Conservation (phyloP, 2,329 filamentous ascomycete genomes). For the Botrytis porri region DNA sequence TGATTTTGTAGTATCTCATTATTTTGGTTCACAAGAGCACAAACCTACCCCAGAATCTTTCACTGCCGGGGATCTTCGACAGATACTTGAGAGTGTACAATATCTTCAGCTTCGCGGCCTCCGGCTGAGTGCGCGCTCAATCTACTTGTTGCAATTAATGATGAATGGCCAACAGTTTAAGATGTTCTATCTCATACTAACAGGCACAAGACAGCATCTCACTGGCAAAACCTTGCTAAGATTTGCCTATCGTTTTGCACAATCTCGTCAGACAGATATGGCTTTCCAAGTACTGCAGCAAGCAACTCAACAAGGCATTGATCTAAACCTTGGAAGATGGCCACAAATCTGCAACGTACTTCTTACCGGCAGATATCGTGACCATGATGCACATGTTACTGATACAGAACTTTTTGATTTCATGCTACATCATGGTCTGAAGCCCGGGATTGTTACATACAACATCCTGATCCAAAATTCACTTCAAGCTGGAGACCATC, state of each 20-base stretch:
- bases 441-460: constrained; percentile 60
- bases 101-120: constrained; percentile 15
- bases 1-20: constrained; percentile 17
- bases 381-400: constrained; percentile 43
- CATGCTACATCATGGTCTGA: constrained; percentile 59
- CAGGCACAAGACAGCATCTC: constrained; percentile 25
- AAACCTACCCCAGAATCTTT: neutral
- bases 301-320: constrained; percentile 40
- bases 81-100: constrained; percentile 15
- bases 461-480: constrained; percentile 71
- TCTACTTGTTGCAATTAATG: constrained; percentile 26
- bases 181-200: constrained; percentile 28
- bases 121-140: constrained; percentile 26
- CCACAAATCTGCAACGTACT: constrained; percentile 58
- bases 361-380: constrained; percentile 44
- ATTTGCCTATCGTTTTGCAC: constrained; percentile 42
- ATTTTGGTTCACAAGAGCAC: constrained; percentile 11
- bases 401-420: constrained; percentile 53
- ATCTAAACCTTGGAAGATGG: constrained; percentile 48
- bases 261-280: constrained; percentile 31
- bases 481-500: constrained; percentile 59
- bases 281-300: constrained; percentile 47
- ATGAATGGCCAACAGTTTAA: constrained; percentile 23
- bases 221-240: constrained; percentile 32
- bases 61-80: neutral